Conservation (phyloP, 2,329 filamentous ascomycete species). For the Fusarium subtropicale region DNA sequence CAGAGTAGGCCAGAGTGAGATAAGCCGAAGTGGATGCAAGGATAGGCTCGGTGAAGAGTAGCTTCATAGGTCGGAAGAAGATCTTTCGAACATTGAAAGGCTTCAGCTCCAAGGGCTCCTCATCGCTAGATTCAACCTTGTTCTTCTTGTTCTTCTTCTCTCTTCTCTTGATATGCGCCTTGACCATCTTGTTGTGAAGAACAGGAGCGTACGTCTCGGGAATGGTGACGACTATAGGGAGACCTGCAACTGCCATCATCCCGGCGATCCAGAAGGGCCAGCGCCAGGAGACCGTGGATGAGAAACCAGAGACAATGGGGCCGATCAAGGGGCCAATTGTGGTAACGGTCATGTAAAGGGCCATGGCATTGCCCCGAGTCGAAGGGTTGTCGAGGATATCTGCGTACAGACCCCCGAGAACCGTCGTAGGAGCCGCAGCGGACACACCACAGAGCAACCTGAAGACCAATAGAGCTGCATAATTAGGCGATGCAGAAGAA, state of each 20-base stretch:
- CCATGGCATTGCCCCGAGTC: slow-evolving; percentile 49
- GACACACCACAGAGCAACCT: slow-evolving; percentile 52
- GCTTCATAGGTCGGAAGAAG: slow-evolving; percentile 61
- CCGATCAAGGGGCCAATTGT: slow-evolving; percentile 57
- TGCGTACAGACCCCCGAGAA: slow-evolving; percentile 51
- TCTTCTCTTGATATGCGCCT: slow-evolving; percentile 60
- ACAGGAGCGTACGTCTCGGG: slow-evolving; percentile 64
- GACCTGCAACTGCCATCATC: slow-evolving; percentile 45
- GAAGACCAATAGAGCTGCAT: slow-evolving; percentile 57
- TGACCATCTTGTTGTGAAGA: slow-evolving; percentile 62
- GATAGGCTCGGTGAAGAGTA: slow-evolving; percentile 63
- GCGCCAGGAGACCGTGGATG: slow-evolving; percentile 57
- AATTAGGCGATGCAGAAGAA: slow-evolving; percentile 57
- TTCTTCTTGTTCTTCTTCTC: slow-evolving; percentile 59
- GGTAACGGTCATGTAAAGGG: slow-evolving; percentile 53
- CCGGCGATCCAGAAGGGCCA: slow-evolving; percentile 57
- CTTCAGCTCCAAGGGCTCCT: slow-evolving; percentile 54
- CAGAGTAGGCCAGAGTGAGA: slow-evolving; percentile 63
- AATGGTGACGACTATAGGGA: slow-evolving; percentile 53
- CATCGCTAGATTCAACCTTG: slow-evolving; percentile 43
- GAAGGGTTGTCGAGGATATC: slow-evolving; percentile 51
- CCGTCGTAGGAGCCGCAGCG: slow-evolving; percentile 51
- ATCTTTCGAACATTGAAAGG: slow-evolving; percentile 57
- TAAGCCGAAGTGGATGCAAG: slow-evolving; percentile 61
- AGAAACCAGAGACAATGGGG: slow-evolving; percentile 64